Base-by-base conservation (phyloP, 2,329 filamentous ascomycete genomes). In the Coleophoma cylindrospora region DNA sequence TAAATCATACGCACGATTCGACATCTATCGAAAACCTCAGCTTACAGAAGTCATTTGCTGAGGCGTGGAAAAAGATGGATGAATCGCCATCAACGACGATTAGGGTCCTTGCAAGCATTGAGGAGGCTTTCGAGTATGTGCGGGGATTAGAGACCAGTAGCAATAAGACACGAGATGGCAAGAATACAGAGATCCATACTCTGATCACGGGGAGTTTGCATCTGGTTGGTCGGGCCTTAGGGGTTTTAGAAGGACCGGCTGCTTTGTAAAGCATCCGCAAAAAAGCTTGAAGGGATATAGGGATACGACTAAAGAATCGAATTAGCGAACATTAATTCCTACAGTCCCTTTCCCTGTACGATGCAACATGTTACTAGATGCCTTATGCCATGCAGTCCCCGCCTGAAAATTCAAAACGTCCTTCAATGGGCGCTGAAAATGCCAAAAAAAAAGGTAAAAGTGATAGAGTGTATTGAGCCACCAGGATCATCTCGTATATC, bases 191-290 rank as follows among this genome's bases (percentile, higher is more conserved):
- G 47, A 47, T 57, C 6, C 54, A 62, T 22, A 60, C 51, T 14
- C 55, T 83, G 22, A 71, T 84, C 45, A 85, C 82, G 3, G 81
- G 83, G 2, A 85, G 82, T 62, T 66, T 86, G 54, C 81, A 85
- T 63, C 70, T 86, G 1, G 77, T 85, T 1, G 81, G 82, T 6
- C 87, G 87, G 13, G 75, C 89, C 41, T 71, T 96, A 46, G 85
- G 87, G 63, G 81, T 86, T 1, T 68, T 95, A 50, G 89, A 87
- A 1, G 78, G 76, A 11, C 37, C 40, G 5, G 75, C 40, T 50
- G 47, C 47, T 27, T 45, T 49, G 32, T 49, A 38, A 15, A 19
- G 27, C 27, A 27, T 3, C 27, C 2, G 9, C 6, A 27, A 27
- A 27, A 8, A 27, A 27, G 27, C 9, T 27, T 10, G 6, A 27